phyloP scores from a whole-genome alignment of 768 basidiomycete genomes.

The Russula ochroleuca region DNA sequence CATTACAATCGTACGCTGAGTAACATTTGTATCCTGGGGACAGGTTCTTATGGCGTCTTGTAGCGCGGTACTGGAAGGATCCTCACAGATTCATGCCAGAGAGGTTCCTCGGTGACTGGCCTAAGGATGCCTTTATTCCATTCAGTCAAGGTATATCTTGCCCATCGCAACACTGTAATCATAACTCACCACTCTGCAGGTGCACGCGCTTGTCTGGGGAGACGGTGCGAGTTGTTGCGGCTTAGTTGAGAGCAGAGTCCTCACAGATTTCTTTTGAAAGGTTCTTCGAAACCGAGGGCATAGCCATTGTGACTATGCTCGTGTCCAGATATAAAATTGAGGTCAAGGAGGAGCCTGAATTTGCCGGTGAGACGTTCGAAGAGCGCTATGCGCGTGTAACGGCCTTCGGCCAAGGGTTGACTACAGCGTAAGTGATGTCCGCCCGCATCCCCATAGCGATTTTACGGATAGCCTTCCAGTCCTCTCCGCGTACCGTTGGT shows the following conservation, averaged over 20 bases:
- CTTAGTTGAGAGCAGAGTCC: background rate
- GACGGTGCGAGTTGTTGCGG: conserved; percentile 16
- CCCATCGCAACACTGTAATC: background rate
- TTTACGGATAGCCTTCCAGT: conserved; percentile 1
- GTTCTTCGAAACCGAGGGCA: conserved; percentile 48
- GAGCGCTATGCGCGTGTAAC: conserved; percentile 35
- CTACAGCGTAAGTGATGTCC: conserved; percentile 10
- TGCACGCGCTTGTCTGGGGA: conserved; percentile 27
- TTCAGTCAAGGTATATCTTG: conserved; percentile 30
- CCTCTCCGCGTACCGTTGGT: conserved; percentile 26
- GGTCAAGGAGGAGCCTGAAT: conserved; percentile 48
- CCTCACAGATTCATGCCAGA: conserved; percentile 44
- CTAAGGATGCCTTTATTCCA: conserved; percentile 36
- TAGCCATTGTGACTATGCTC: conserved; percentile 45
- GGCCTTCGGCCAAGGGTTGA: background rate
- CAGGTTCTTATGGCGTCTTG: background rate
- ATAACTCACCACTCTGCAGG: background rate
- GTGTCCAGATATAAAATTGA: conserved; percentile 44
- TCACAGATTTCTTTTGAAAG: conserved; percentile 30
- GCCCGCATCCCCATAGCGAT: background rate
- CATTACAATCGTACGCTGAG: conserved; percentile 47
- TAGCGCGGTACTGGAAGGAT: conserved; percentile 55
- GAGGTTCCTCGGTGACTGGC: conserved; percentile 36
- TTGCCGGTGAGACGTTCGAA: conserved; percentile 43
- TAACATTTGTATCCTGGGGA: background rate